Conservation (phyloP, 345 rosid species). For the Murraya koenigii region DNA sequence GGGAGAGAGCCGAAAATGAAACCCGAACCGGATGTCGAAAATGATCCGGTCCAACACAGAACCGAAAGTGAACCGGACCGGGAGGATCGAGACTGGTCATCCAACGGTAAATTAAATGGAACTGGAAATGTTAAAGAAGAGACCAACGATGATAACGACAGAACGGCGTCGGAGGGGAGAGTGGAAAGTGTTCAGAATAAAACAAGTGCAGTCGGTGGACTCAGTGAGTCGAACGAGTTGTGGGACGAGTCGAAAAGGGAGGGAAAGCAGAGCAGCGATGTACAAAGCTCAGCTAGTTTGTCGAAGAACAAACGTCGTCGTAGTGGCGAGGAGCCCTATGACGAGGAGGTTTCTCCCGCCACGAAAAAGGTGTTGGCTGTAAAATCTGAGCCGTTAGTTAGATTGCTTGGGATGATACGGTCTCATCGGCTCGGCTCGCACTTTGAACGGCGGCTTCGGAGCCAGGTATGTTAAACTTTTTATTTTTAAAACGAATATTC, state of each 20-base stretch:
- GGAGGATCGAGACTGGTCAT: conserved; percentile 23
- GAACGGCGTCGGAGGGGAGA: conserved; percentile 8
- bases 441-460: conserved; percentile 50
- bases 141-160: background rate
- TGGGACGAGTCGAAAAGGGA: conserved; percentile 42
- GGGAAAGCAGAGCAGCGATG: conserved; percentile 45
- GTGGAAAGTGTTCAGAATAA: background rate
- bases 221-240: conserved; percentile 37
- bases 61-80: conserved; percentile 15
- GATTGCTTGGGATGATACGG: conserved; percentile 35
- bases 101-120: conserved; percentile 19
- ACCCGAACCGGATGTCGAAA: conserved; percentile 23
- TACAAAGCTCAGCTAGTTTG: conserved; percentile 49
- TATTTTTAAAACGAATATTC: background rate
- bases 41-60: conserved; percentile 21
- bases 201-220: conserved; percentile 5
- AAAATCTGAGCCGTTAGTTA: conserved; percentile 41
- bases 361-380: conserved; percentile 32
- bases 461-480: conserved; percentile 39
- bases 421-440: conserved; percentile 52
- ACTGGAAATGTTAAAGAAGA: conserved; percentile 13
- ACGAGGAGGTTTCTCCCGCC: conserved; percentile 52
- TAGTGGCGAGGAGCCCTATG: conserved; percentile 43
- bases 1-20: conserved; percentile 12
- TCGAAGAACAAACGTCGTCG: conserved; percentile 39